Conservation (phyloP, 164 flowering plant species). For the Aristolochia californica region DNA sequence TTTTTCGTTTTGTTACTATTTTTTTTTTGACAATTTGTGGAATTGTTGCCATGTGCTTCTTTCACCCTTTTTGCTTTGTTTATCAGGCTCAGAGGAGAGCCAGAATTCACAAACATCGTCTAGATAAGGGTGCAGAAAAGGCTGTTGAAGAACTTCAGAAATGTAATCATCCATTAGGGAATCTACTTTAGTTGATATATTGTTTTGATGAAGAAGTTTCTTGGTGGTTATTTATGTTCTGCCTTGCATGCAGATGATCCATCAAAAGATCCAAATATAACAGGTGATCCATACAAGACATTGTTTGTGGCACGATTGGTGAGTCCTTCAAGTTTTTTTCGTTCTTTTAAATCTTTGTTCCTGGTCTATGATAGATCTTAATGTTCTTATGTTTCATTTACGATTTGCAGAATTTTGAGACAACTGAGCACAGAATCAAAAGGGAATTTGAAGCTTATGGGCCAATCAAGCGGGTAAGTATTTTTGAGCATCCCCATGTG, state of each 20-base stretch:
- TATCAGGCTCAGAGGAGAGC: constrained; percentile 64
- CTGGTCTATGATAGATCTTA: no score
- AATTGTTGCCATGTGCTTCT: no score
- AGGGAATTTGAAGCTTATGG: constrained; percentile 99
- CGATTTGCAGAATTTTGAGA: constrained; percentile 76
- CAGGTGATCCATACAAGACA: constrained; percentile 98
- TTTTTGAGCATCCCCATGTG: constrained; percentile 35
- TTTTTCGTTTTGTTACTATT: no score
- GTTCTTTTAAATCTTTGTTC: no score
- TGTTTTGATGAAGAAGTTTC: neutral
- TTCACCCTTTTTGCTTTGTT: neutral
- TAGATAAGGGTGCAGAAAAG: constrained; percentile 81
- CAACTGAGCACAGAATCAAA: constrained; percentile 88
- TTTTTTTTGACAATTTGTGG: no score
- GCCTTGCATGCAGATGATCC: constrained; percentile 69
- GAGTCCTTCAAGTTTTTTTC: constrained; percentile 16
- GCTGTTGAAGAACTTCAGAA: constrained; percentile 87
- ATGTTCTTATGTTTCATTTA: neutral
- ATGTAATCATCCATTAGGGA: constrained; percentile 42
- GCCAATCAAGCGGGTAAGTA: constrained; percentile 99
- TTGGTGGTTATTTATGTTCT: neutral
- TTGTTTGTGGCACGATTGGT: constrained; percentile 93
- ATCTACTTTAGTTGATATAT: neutral
- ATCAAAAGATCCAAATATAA: constrained; percentile 56
- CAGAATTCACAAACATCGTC: constrained; percentile 61